Evolutionary conservation across 768 basidiomycete species (phyloP), one percentile per base, ranked within the genome.

Genomic region (Auricularia sp.): DNA sequence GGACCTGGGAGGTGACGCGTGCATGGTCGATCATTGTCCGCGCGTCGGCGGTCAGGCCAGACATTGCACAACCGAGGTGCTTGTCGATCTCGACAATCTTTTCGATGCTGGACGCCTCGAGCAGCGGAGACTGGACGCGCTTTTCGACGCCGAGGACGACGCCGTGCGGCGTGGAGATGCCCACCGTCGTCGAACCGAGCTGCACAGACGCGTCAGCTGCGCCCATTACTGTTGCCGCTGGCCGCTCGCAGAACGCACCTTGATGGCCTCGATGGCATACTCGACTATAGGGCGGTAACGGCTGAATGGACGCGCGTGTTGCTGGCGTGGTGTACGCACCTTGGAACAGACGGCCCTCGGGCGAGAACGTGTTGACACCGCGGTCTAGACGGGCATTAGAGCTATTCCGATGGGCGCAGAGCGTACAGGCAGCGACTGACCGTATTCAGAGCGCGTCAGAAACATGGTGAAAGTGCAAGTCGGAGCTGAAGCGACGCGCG

Each of bases 1-100:
- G 33, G 23, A 59, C 56, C 23, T 59, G 56, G 34, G 91, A 84
- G 4, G 97, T 98, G 65, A 99, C 95, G 66, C 97, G 85, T 34
- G 97, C 97, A 73, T 99, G 97, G 83, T 99, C 97, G 76, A 99
- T 92, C 91, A 99, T 99, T 60, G 97, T 99, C 67, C 97, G 86
- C 56, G 97, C 96, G 77, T 99, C 97, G 64, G 97, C 96, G 64
- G 93, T 97, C 67, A 99, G 83, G 36, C 91, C 91, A 58, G 93
- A 95, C 95, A 98, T 98, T 65, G 97, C 97, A 70, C 95, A 98
- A 10, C 94, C 97, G 66, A 99, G 86, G 78, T 99, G 97, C 12
- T 76, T 68, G 78, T 98, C 97, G 71, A 99, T 98, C 79, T 99
- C 97, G 96, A 99, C 98, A 74, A 98, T 98, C 82, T 98, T 98